Evolutionary conservation across 148 eudicot species (phyloP).

Genomic region (Fagopyrum homotropicum): DNA sequence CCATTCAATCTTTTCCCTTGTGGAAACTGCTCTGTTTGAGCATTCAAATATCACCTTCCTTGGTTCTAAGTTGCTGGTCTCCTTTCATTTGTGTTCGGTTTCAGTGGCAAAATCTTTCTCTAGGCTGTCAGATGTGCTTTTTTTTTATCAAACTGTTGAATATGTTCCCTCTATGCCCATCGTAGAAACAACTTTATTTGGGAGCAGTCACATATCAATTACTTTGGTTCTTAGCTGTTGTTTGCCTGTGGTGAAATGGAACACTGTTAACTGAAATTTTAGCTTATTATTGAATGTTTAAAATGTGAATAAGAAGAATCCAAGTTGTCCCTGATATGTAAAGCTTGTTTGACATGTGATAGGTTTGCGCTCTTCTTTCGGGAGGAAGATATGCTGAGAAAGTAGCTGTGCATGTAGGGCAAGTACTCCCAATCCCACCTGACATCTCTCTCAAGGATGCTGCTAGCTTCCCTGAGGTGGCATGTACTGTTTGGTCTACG

Average conservation of each 20-base stretch:
- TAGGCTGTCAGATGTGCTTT: no score
- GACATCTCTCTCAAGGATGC: constrained; percentile 81
- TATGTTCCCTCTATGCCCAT: background rate
- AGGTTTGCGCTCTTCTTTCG: constrained; percentile 92
- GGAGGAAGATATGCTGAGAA: constrained; percentile 99
- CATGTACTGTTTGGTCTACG: constrained; percentile 97
- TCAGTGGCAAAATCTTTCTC: no score
- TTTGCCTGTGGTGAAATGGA: no score
- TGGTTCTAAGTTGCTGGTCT: background rate
- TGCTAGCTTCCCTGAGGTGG: constrained; percentile 94
- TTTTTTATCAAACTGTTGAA: no score
- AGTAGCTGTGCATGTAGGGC: constrained; percentile 72
- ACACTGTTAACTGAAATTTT: no score
- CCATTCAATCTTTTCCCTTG: background rate
- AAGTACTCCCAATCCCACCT: constrained; percentile 71
- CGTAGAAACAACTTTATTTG: background rate
- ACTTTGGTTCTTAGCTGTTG: no score
- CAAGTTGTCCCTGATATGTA: background rate
- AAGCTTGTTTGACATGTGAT: constrained; percentile 1
- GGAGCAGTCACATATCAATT: no score
- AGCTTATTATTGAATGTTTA: background rate
- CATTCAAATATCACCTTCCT: background rate
- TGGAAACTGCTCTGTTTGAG: background rate
- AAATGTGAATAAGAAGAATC: background rate
- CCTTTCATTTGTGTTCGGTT: no score